A percentile compares a stretch with the other conserved stretches of the same genome.
Conservation (phyloP, 176 grass and related monocot species). For the Raddia guianensis region DNA sequence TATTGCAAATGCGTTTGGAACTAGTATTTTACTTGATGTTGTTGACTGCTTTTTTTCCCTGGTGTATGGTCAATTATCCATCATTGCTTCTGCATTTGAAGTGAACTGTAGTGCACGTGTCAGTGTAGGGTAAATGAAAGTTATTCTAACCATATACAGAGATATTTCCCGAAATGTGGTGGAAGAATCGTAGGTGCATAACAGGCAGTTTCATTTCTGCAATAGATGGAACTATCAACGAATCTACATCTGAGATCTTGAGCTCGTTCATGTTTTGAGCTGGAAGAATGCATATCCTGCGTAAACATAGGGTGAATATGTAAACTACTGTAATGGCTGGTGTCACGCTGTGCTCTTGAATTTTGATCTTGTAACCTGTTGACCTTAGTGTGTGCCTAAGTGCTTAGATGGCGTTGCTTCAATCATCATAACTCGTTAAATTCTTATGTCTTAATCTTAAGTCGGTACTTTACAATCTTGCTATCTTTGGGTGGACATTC, state of each 20-base stretch:
- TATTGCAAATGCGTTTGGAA: constrained; percentile 15
- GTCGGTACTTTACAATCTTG: neutral
- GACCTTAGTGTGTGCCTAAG: neutral
- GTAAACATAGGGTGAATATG: neutral
- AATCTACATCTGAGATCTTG: neutral
- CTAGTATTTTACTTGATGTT: constrained; percentile 21
- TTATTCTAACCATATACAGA: constrained; percentile 16
- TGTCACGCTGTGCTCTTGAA: neutral
- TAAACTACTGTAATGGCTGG: neutral
- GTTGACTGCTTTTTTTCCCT: constrained; percentile 1
- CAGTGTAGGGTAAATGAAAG: neutral
- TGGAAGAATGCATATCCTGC: constrained; percentile 1
- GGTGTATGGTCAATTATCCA: constrained; percentile 4
- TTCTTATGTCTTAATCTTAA: neutral
- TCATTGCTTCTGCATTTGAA: neutral
- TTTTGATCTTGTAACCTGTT: neutral
- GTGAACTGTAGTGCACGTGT: neutral
- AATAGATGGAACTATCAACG: neutral
- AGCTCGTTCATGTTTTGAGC: neutral
- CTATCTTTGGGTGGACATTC: neutral
- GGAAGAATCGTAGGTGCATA: constrained; percentile 15
- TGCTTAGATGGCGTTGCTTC: neutral
- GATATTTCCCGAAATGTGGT: neutral
- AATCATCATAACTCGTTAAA: constrained; percentile 5
- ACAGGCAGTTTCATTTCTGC: neutral